These are phyloP conservation scores for Cadophora malorum DNA, from an alignment of 2,329 filamentous ascomycete species.

Conservation along the genomic window DNA sequence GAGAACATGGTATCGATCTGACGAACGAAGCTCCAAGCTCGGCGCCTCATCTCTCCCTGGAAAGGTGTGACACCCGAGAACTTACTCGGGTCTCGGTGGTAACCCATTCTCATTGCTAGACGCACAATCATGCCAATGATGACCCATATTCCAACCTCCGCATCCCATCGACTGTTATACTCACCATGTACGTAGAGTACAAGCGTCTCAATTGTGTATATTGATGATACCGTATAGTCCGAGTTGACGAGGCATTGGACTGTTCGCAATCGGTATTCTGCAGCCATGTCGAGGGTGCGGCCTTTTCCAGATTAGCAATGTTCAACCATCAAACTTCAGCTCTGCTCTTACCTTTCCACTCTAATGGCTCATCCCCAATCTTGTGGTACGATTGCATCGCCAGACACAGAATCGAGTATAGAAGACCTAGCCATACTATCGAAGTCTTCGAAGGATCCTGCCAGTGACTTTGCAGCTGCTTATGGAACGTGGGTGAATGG, in stretches of 20 bases:
- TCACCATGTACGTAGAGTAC: constrained; percentile 79
- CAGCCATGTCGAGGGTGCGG: constrained; percentile 61
- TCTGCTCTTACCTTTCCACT: constrained; percentile 68
- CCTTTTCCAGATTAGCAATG: constrained; percentile 33
- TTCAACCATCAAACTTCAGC: not conserved
- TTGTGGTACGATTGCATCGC: constrained; percentile 81
- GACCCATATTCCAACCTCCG: constrained; percentile 61
- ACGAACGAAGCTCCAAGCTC: constrained; percentile 73
- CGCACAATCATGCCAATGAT: constrained; percentile 60
- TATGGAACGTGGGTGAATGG: constrained; percentile 84
- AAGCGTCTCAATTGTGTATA: constrained; percentile 80
- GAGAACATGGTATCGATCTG: constrained; percentile 80
- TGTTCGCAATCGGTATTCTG: constrained; percentile 72
- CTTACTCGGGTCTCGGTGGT: constrained; percentile 79
- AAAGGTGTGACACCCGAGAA: constrained; percentile 76
- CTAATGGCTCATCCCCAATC: constrained; percentile 79
- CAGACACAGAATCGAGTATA: constrained; percentile 78
- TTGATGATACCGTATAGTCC: constrained; percentile 77
- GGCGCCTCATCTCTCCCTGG: constrained; percentile 76
- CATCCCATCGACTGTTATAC: constrained; percentile 74
- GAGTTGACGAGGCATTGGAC: constrained; percentile 79
- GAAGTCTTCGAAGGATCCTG: constrained; percentile 73
- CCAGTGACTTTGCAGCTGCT: constrained; percentile 72
- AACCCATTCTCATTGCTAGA: constrained; percentile 59
- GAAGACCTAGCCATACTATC: constrained; percentile 78